A percentile compares a stretch with the other conserved stretches of the same genome.
Evolutionary conservation across 1,139 yeast species (phyloP).

Genomic region (Suhomyces chickasaworum): DNA sequence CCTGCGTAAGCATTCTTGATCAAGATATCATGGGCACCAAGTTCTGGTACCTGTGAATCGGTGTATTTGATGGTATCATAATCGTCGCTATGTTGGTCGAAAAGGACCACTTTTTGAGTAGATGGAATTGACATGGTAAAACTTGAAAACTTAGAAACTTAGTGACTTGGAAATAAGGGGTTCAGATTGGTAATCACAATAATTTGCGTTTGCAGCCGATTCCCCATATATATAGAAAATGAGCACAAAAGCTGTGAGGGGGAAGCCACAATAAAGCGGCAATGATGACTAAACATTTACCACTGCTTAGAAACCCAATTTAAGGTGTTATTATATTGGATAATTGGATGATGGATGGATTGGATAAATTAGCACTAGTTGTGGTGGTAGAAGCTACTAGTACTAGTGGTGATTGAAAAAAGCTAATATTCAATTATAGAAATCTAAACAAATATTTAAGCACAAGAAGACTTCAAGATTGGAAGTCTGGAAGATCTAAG

Average conservation of each 20-base stretch:
- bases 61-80: slow-evolving; percentile 44
- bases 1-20: slow-evolving; percentile 77
- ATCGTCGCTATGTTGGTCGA: slow-evolving; percentile 55
- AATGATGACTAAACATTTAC: background rate
- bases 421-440: no score
- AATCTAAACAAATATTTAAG: background rate
- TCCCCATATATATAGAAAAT: background rate
- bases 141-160: background rate
- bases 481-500: background rate
- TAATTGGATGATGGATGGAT: no score
- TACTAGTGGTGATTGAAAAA: no score
- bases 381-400: background rate
- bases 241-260: background rate
- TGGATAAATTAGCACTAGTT: background rate
- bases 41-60: slow-evolving; percentile 59
- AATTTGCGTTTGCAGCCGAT: background rate
- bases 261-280: background rate
- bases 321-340: no score
- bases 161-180: no score
- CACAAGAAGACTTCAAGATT: background rate
- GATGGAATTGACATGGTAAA: slow-evolving; percentile 9
- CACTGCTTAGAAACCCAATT: background rate
- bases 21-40: slow-evolving; percentile 57
- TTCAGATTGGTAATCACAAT: background rate
- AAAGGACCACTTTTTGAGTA: slow-evolving; percentile 59